A percentile compares a stretch with the other conserved stretches of the same genome.
Evolutionary conservation across 2,329 filamentous ascomycete species (phyloP).

Genomic region (Xylaria digitata): DNA sequence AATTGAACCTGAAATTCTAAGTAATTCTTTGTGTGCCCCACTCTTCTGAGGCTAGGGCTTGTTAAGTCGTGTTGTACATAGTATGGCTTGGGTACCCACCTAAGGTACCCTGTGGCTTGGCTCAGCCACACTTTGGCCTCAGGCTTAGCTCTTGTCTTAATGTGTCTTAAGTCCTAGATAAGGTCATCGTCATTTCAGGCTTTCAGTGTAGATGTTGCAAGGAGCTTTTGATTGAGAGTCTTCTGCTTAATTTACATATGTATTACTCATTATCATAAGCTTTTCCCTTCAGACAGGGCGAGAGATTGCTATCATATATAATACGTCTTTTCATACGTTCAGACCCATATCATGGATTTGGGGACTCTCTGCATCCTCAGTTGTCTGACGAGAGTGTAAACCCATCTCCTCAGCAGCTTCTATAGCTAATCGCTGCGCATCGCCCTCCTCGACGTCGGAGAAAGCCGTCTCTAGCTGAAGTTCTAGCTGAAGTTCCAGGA

Average conservation of each 20-base stretch:
- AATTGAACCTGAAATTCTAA: slow-evolving; percentile 31
- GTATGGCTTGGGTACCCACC: neutral
- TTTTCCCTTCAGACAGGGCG: neutral
- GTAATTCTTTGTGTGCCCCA: slow-evolving; percentile 40
- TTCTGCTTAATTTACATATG: neutral
- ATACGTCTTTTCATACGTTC: slow-evolving; percentile 15
- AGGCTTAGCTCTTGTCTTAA: neutral
- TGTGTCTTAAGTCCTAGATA: neutral
- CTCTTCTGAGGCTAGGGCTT: slow-evolving; percentile 34
- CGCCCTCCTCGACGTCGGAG: slow-evolving; percentile 12
- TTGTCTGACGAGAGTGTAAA: slow-evolving; percentile 23
- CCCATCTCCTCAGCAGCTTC: slow-evolving; percentile 45
- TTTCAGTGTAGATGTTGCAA: neutral
- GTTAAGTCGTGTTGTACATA: slow-evolving; percentile 8
- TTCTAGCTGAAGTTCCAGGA: slow-evolving; percentile 55
- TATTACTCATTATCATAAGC: neutral
- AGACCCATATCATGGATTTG: slow-evolving; percentile 1
- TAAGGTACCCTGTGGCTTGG: neutral
- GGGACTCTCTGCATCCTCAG: slow-evolving; percentile 18
- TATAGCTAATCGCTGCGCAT: slow-evolving; percentile 25
- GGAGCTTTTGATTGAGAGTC: slow-evolving; percentile 3
- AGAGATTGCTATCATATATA: slow-evolving; percentile 8
- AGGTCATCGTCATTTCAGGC: too few relatives aligned
- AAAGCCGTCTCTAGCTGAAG: slow-evolving; percentile 50
- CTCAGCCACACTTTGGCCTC: slow-evolving; percentile 20